These are phyloP conservation scores for Ampelocalamus luodianensis DNA, from an alignment of 176 grass and related monocot species.

Conservation along the genomic window DNA sequence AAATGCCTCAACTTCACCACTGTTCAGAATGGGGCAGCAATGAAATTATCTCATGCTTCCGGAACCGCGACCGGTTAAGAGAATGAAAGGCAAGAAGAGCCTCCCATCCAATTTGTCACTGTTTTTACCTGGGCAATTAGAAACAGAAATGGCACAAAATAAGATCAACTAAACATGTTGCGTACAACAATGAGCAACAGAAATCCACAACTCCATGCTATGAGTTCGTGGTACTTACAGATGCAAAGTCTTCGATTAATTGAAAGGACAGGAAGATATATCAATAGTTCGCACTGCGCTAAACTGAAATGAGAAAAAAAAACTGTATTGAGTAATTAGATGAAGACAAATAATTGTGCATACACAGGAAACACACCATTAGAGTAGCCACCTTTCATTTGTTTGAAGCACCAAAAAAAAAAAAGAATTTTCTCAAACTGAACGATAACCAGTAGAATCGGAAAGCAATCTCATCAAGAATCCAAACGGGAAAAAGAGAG, in stretches of 20 bases:
- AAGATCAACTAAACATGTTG: conserved; percentile 14
- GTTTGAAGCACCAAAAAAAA: background rate
- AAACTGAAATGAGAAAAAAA: conserved; percentile 31
- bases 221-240: conserved; percentile 39
- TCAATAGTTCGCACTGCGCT: background rate
- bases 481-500: background rate
- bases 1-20: background rate
- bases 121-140: conserved; percentile 35
- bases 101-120: background rate
- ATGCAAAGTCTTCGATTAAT: background rate
- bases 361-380: conserved; percentile 11
- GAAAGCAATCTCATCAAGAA: conserved; percentile 3
- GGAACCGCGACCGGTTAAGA: background rate
- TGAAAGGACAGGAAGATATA: conserved; percentile 24
- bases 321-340: conserved; percentile 17
- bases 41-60: background rate
- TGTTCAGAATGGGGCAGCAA: conserved; percentile 14
- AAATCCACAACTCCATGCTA: background rate
- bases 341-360: background rate
- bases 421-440: background rate
- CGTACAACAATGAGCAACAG: background rate
- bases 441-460: background rate
- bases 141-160: conserved; percentile 18
- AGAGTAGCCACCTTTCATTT: conserved; percentile 9
- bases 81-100: background rate